These are phyloP conservation scores for Mycena citricolor DNA, from an alignment of 1,284 basidiomycete species.

Conservation along the genomic window DNA sequence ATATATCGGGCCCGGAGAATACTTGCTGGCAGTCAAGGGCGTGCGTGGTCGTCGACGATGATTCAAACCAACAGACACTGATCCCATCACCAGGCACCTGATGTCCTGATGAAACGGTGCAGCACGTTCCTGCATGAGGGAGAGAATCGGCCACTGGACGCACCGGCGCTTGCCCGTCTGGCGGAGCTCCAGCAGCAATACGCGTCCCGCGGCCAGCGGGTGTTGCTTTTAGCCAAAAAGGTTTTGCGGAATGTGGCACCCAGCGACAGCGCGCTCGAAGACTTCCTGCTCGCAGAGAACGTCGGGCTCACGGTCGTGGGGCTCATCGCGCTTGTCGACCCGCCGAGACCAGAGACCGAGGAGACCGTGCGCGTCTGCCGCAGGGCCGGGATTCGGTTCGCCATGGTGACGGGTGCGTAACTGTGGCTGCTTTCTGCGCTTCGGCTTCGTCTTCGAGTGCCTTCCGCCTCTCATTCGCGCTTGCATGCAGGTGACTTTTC, in stretches of 20 bases:
- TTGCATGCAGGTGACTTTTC: conserved; percentile 36
- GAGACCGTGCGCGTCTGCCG: conserved; percentile 52
- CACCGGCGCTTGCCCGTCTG: conserved; percentile 34
- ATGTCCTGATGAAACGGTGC: conserved; percentile 54
- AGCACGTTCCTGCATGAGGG: conserved; percentile 39
- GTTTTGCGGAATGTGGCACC: conserved; percentile 32
- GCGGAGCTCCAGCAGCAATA: conserved; percentile 47
- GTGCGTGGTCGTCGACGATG: conserved; percentile 25
- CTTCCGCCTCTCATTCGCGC: not conserved
- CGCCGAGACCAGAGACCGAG: conserved; percentile 79
- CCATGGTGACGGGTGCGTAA: conserved; percentile 67
- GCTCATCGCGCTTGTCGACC: conserved; percentile 94
- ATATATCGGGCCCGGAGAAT: conserved; percentile 25
- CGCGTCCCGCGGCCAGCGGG: conserved; percentile 48
- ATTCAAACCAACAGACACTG: not conserved
- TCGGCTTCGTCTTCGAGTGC: not conserved
- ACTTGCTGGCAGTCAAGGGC: conserved; percentile 51
- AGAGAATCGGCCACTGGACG: conserved; percentile 33
- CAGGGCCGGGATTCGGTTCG: conserved; percentile 62
- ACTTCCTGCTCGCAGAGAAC: conserved; percentile 35
- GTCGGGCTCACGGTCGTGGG: conserved; percentile 84
- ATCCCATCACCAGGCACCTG: conserved; percentile 41
- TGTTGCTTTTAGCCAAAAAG: conserved; percentile 47
- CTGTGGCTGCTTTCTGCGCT: not conserved
- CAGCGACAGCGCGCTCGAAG: conserved; percentile 39